Conservation (phyloP, 495 filamentous ascomycete genomes). For the Penicillium turbatum region DNA sequence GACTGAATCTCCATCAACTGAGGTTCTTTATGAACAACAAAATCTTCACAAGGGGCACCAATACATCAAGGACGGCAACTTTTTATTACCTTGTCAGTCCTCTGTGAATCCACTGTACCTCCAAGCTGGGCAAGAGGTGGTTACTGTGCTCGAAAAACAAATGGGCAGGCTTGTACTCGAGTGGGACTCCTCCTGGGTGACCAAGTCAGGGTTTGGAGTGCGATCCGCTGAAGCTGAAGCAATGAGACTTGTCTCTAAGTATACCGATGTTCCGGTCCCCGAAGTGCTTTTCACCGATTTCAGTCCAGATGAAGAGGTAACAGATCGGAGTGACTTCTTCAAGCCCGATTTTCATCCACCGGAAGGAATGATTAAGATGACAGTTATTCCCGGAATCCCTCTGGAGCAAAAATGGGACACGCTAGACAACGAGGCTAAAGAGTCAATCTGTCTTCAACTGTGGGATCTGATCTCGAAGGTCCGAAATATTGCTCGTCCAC, state of each 20-base stretch:
- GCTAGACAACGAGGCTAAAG: constrained; percentile 26
- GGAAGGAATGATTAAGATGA: constrained; percentile 21
- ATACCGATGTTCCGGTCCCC: constrained; percentile 27
- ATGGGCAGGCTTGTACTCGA: constrained; percentile 20
- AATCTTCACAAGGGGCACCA: constrained; percentile 15
- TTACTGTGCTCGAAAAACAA: constrained; percentile 22
- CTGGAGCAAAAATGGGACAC: constrained; percentile 28
- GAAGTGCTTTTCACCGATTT: constrained; percentile 13
- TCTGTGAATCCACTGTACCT: constrained; percentile 14
- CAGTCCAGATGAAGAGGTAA: neutral
- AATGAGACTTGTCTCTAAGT: constrained; percentile 26
- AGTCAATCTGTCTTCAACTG: constrained; percentile 30
- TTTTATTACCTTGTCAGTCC: constrained; percentile 15
- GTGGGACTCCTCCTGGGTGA: constrained; percentile 21
- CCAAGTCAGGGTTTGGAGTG: constrained; percentile 21
- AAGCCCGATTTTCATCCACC: neutral
- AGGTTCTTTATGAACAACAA: constrained; percentile 2
- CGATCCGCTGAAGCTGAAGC: constrained; percentile 28
- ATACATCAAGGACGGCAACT: constrained; percentile 19
- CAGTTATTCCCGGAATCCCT: constrained; percentile 14
- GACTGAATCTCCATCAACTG: constrained; percentile 7
- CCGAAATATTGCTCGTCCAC: constrained; percentile 23
- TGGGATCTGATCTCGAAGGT: constrained; percentile 33
- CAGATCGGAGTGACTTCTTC: constrained; percentile 1
- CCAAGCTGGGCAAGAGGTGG: constrained; percentile 12